phyloP scores from a whole-genome alignment of 768 basidiomycete genomes.

The Russula sp. region DNA sequence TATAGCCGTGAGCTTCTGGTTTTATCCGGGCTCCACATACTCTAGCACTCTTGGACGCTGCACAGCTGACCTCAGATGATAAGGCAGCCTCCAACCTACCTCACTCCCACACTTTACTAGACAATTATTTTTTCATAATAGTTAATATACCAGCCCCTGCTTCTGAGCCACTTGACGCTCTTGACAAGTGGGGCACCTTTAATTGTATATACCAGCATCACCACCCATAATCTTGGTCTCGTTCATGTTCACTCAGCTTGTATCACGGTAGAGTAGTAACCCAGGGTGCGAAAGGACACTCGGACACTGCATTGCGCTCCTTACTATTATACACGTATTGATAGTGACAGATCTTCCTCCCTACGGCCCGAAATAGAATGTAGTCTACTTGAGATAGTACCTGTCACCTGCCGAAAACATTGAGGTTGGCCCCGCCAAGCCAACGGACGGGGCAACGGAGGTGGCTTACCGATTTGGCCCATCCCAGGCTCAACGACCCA shows the following conservation, averaged over 20 bases:
- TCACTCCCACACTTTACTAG: neutral
- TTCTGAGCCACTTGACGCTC: neutral
- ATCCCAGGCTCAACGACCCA: conserved; percentile 86
- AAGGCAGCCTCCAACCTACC: neutral
- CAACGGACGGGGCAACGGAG: neutral
- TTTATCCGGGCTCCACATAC: conserved; percentile 37
- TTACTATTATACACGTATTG: neutral
- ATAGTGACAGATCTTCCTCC: neutral
- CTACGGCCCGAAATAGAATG: neutral
- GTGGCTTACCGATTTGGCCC: conserved; percentile 72
- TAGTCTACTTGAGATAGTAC: conserved; percentile 30
- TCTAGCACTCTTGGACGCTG: conserved; percentile 28
- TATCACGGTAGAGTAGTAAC: neutral
- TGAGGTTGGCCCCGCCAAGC: neutral
- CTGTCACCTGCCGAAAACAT: conserved; percentile 30
- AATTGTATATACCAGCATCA: neutral
- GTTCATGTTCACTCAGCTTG: conserved; percentile 1
- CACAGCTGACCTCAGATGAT: conserved; percentile 15
- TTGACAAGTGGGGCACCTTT: neutral
- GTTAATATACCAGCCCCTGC: neutral
- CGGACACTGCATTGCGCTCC: neutral
- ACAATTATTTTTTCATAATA: neutral
- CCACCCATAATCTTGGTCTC: neutral
- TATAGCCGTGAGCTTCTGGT: conserved; percentile 48
- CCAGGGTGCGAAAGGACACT: neutral